These are phyloP conservation scores for Sordariomycetes sp. DNA, from an alignment of 2,329 filamentous ascomycete species.

Conservation along the genomic window DNA sequence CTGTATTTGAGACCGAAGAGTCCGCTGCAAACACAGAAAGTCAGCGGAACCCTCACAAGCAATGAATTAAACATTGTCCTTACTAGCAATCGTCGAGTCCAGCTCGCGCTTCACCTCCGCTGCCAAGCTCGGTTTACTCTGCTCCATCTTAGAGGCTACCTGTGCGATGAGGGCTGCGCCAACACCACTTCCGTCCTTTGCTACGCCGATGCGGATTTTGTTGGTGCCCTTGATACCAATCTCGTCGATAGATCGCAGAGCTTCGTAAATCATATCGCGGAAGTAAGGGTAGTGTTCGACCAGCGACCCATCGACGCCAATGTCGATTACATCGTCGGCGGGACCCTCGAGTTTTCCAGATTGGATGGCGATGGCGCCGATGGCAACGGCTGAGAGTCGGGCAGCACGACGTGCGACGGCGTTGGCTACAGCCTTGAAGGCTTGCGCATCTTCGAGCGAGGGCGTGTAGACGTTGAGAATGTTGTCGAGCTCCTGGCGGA, in stretches of 20 bases:
- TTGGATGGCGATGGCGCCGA: constrained; percentile 75
- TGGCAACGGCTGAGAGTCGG: constrained; percentile 76
- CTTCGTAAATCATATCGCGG: constrained; percentile 78
- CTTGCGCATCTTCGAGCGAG: constrained; percentile 75
- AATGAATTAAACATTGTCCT: constrained; percentile 8
- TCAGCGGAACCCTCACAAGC: background rate
- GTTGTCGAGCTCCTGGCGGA: constrained; percentile 70
- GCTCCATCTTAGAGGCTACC: constrained; percentile 64
- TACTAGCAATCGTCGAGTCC: constrained; percentile 17
- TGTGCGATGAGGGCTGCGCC: constrained; percentile 91
- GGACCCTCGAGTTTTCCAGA: constrained; percentile 60
- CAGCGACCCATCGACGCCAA: constrained; percentile 89
- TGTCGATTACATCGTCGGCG: constrained; percentile 66
- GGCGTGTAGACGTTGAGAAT: constrained; percentile 68
- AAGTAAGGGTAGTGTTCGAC: constrained; percentile 96
- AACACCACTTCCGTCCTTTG: constrained; percentile 80
- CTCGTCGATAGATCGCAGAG: constrained; percentile 64
- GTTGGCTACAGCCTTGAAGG: constrained; percentile 73
- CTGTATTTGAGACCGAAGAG: constrained; percentile 16
- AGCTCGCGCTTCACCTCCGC: constrained; percentile 26
- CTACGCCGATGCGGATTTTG: constrained; percentile 87
- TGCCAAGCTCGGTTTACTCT: constrained; percentile 28
- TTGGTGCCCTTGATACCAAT: constrained; percentile 74
- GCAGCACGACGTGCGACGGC: constrained; percentile 86
- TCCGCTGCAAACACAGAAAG: constrained; percentile 16